A percentile compares a stretch with the other conserved stretches of the same genome.
Evolutionary conservation across 257 asterid species (phyloP).

Genomic region (Sherardia arvensis): DNA sequence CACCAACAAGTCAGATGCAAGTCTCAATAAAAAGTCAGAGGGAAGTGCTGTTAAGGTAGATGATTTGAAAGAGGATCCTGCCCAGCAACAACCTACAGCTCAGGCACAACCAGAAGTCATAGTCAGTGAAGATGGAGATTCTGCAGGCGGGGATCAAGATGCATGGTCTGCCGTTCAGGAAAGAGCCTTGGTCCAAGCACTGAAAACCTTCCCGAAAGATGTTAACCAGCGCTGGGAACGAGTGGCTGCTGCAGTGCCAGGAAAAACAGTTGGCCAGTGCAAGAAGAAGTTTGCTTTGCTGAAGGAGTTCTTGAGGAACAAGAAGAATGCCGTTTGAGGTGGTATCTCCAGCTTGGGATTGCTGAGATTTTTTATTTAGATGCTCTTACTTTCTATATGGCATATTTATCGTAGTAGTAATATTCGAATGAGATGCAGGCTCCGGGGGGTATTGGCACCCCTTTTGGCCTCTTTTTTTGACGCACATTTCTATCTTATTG

Average conservation of each 20-base stretch:
- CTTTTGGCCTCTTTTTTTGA: background rate
- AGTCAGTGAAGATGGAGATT: conserved; percentile 24
- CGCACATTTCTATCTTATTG: background rate
- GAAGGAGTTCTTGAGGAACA: conserved; percentile 83
- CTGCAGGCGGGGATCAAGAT: conserved; percentile 54
- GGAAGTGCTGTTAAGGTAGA: conserved; percentile 18
- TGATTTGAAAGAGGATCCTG: conserved; percentile 20
- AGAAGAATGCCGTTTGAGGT: conserved; percentile 41
- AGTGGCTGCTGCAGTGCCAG: conserved; percentile 75
- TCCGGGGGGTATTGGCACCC: background rate
- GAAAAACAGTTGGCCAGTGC: conserved; percentile 61
- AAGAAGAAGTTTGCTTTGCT: conserved; percentile 61
- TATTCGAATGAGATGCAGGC: background rate
- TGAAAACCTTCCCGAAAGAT: conserved; percentile 82
- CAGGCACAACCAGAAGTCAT: conserved; percentile 23
- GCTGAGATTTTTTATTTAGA: background rate
- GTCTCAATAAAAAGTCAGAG: conserved; percentile 15
- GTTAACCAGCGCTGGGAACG: conserved; percentile 84
- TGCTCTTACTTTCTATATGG: background rate
- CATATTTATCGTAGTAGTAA: background rate
- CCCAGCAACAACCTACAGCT: conserved; percentile 23
- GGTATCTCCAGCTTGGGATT: background rate
- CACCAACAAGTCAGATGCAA: conserved; percentile 21
- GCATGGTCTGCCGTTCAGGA: conserved; percentile 80
- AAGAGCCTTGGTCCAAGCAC: conserved; percentile 75